Percentiles rank a stretch among this genome's conserved stretches.
Conservation (phyloP, 176 grass and related monocot genomes). For the Oryza longistaminata region DNA sequence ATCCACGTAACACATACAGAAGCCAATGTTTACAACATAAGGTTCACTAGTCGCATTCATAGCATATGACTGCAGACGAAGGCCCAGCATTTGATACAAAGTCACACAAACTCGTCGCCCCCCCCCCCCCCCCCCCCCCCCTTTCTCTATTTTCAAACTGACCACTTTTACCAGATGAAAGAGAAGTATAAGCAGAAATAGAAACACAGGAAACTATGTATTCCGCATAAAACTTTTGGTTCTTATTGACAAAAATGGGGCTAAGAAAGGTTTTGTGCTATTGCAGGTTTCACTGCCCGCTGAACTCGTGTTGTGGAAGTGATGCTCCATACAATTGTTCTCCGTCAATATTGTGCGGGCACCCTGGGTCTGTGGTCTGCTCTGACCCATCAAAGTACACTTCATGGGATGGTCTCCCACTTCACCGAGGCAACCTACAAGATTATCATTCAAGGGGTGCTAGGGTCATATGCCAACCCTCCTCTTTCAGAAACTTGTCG, state of each 20-base stretch:
- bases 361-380: conserved; percentile 61
- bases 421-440: conserved; percentile 80
- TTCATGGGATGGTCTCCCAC: conserved; percentile 89
- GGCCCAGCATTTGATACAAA: not conserved
- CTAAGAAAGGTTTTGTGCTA: conserved; percentile 21
- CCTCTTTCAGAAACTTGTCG: conserved; percentile 68
- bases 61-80: not conserved
- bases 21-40: not conserved
- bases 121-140: no score
- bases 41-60: not conserved
- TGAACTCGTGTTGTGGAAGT: conserved; percentile 75
- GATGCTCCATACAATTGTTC: conserved; percentile 71
- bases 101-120: no score
- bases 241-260: not conserved
- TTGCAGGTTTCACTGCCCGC: conserved; percentile 71
- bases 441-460: conserved; percentile 65
- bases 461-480: conserved; percentile 71
- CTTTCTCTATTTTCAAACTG: not conserved
- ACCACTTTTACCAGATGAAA: not conserved
- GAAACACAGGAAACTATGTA: not conserved
- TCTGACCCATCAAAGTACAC: conserved; percentile 69
- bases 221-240: not conserved
- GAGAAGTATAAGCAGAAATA: not conserved
- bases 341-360: conserved; percentile 62
- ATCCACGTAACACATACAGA: not conserved